These are phyloP conservation scores for Neckera pumila DNA, from an alignment of 225 moss, liverwort and hornwort genomes.

Conservation along the genomic window DNA sequence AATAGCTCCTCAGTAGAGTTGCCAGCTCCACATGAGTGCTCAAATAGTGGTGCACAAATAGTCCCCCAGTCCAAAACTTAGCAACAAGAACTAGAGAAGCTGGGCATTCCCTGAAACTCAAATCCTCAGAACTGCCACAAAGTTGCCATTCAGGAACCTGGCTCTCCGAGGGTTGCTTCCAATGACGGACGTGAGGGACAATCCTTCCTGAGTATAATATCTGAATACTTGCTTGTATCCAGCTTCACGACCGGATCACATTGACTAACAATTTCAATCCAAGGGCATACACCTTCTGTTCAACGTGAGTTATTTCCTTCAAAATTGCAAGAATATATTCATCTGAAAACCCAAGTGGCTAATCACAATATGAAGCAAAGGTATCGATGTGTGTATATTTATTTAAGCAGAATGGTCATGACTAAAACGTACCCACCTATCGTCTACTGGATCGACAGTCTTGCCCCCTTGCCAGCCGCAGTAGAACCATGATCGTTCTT, in stretches of 20 bases:
- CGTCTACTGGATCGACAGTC: slow-evolving; percentile 37
- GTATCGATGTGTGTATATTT: too few relatives aligned
- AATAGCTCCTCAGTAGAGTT: neutral
- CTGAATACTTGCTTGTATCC: too few relatives aligned
- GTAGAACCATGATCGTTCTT: neutral
- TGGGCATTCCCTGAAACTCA: neutral
- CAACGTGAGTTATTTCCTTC: neutral
- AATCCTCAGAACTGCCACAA: neutral
- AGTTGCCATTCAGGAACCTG: neutral
- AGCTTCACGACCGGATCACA: neutral
- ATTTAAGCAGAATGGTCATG: slow-evolving; percentile 3
- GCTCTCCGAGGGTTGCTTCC: too few relatives aligned
- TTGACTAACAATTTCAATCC: neutral
- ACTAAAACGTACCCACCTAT: slow-evolving; percentile 12
- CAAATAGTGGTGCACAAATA: too few relatives aligned
- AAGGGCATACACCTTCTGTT: neutral
- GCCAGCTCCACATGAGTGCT: neutral
- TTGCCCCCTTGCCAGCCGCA: slow-evolving; percentile 1
- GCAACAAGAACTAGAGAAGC: neutral
- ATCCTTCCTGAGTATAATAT: neutral
- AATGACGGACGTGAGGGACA: too few relatives aligned
- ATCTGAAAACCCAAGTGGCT: neutral
- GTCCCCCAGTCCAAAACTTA: neutral
- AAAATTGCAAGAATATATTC: neutral
- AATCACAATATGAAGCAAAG: neutral